Conservation (phyloP, 441 rosid genomes). For the Gossypium schwendimanii region DNA sequence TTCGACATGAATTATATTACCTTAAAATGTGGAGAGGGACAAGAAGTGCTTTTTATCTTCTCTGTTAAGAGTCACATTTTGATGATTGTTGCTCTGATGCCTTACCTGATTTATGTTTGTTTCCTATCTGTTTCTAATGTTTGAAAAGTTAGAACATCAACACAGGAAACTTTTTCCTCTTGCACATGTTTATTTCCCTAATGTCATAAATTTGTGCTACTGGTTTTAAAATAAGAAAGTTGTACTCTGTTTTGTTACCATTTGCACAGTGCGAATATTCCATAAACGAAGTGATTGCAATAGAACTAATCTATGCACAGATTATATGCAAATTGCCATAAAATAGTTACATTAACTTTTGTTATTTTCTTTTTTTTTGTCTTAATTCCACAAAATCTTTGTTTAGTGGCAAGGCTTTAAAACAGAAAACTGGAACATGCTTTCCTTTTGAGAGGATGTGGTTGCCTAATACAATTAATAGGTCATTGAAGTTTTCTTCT, state of each 20-base stretch:
- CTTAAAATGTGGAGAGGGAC: background rate
- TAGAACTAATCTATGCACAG: background rate
- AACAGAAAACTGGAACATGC: background rate
- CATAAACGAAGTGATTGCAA: background rate
- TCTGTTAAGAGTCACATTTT: background rate
- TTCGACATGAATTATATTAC: background rate
- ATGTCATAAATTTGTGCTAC: background rate
- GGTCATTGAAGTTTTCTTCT: conserved; percentile 2
- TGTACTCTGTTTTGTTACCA: background rate
- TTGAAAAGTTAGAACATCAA: background rate
- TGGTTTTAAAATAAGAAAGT: background rate
- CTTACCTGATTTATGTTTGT: background rate
- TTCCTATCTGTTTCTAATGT: background rate
- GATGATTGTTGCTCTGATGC: background rate
- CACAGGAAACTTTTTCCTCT: background rate
- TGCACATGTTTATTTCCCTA: background rate
- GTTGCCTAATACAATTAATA: background rate
- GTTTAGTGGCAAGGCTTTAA: background rate
- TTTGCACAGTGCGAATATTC: background rate
- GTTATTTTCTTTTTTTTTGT: background rate
- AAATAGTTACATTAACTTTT: background rate
- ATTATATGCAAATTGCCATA: background rate
- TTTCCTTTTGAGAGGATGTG: background rate
- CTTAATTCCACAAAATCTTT: background rate
- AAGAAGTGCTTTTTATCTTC: background rate